Evolutionary conservation across 768 basidiomycete species (phyloP), one percentile per base, ranked within the genome.

Genomic region (Hericium rajendrae): DNA sequence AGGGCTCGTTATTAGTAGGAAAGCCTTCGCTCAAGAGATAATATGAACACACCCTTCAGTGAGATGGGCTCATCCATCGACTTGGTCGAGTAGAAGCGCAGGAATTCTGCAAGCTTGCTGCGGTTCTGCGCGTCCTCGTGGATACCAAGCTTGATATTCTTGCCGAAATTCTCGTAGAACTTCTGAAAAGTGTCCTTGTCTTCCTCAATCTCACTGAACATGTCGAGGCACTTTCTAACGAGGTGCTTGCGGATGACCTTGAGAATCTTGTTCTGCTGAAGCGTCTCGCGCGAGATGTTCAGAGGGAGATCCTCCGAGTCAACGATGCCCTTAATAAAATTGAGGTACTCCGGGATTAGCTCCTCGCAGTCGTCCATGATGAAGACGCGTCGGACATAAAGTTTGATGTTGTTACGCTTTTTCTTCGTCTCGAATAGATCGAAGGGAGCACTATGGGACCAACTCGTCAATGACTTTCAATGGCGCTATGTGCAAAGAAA

Each of bases 401-500:
- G 94, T 78, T 99, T 99, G 83, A 99, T 98, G 88, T 98, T 98
- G 84, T 97, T 97, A 68, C 95, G 91, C 85, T 98, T 98, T 90
- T 98, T 98, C 88, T 99, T 98, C 59, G 90, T 91, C 80, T 99
- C 97, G 77, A 99, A 99, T 72, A 99, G 88, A 70, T 99, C 97
- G 74, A 98, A 98, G 53, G 97, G 97, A 48, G 95, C 97, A 60
- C 94, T 94, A 54, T 22, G 26, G 16, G 18, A 48, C 20, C 54
- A 6, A 16, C 39, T 11, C 38, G 57, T 62, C 38, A 61, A 54
- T 50, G 55, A 60, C 32, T 56, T 60, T 15, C 15, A 65, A 56
- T 4, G 50, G 9, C 22, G 57, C 28, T 32, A 15, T 26, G 12
- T 16, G 8, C 10, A 28, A 38, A 22, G 15, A 32, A 32, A 32